Conservation (phyloP, 495 filamentous ascomycete species). For the Rhizodiscina lignyota region DNA sequence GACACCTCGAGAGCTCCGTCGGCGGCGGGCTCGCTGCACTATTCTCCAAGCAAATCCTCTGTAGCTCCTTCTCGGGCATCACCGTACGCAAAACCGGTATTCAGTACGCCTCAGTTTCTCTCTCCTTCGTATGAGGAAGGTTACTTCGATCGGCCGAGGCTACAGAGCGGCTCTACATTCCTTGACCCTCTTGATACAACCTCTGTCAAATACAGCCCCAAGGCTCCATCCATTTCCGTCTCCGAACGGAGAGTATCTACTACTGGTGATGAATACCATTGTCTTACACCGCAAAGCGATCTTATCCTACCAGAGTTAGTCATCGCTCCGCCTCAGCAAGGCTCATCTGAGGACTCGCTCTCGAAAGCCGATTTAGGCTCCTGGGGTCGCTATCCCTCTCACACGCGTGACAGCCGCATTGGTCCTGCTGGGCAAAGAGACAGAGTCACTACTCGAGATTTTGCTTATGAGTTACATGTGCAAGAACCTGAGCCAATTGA, state of each 20-base stretch:
- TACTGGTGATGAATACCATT: neutral
- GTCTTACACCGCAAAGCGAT: neutral
- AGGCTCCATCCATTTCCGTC: no score
- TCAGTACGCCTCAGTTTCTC: neutral
- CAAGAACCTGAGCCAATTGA: conserved; percentile 3
- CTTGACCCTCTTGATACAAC: no score
- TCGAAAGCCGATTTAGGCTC: conserved; percentile 2
- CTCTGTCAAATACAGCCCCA: no score
- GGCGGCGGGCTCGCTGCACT: neutral
- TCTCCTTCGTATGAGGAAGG: no score
- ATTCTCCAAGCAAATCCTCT: neutral
- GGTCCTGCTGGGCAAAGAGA: conserved; percentile 7
- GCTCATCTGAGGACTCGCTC: conserved; percentile 1
- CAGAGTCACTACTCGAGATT: conserved; percentile 9
- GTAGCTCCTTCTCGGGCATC: neutral
- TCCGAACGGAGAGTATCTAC: no score
- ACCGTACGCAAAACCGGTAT: neutral
- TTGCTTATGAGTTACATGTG: conserved; percentile 10
- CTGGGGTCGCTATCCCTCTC: conserved; percentile 14
- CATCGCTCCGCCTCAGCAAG: neutral
- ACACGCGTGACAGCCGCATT: conserved; percentile 9
- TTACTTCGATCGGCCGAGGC: no score
- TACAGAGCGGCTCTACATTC: no score
- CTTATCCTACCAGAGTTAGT: neutral
- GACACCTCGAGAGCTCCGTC: neutral